phyloP scores from a whole-genome alignment of 2,329 filamentous ascomycete genomes.

The Whalleya microplaca region DNA sequence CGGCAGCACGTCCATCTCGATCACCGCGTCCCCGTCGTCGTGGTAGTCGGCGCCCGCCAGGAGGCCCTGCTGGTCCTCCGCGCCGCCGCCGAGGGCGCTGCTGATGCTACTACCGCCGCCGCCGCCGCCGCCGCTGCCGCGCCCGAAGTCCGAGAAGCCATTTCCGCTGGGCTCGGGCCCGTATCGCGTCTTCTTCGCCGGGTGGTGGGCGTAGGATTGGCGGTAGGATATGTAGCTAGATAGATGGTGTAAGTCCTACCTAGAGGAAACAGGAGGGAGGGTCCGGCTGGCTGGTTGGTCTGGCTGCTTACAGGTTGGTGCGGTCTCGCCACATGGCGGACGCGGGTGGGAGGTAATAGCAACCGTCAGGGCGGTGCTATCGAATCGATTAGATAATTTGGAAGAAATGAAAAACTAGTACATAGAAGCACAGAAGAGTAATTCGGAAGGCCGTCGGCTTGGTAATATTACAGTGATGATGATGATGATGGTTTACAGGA shows the following conservation, averaged over 20 bases:
- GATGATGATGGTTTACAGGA: constrained; percentile 4
- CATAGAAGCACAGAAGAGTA: not conserved
- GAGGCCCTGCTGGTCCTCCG: constrained; percentile 72
- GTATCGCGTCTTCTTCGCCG: constrained; percentile 80
- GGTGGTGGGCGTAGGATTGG: constrained; percentile 96
- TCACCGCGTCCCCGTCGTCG: constrained; percentile 90
- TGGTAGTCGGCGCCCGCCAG: constrained; percentile 78
- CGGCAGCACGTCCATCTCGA: constrained; percentile 96
- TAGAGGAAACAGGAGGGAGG: not conserved
- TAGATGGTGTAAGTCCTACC: constrained; percentile 29
- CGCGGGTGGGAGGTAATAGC: constrained; percentile 40
- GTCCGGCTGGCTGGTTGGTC: constrained; percentile 14
- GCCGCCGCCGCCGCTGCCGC: constrained; percentile 50
- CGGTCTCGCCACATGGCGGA: constrained; percentile 97
- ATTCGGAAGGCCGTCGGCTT: not conserved
- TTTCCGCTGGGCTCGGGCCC: constrained; percentile 54
- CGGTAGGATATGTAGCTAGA: constrained; percentile 96
- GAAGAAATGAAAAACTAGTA: constrained; percentile 6
- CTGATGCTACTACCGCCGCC: no score
- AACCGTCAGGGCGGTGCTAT: constrained; percentile 31
- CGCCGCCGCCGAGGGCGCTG: constrained; percentile 43
- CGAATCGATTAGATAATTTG: constrained; percentile 2
- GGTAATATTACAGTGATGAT: constrained; percentile 7
- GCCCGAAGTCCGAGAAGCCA: constrained; percentile 64
- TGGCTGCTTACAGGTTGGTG: constrained; percentile 82